phyloP scores from a whole-genome alignment of 2,329 filamentous ascomycete genomes.

The Pseudogymnoascus sp. region DNA sequence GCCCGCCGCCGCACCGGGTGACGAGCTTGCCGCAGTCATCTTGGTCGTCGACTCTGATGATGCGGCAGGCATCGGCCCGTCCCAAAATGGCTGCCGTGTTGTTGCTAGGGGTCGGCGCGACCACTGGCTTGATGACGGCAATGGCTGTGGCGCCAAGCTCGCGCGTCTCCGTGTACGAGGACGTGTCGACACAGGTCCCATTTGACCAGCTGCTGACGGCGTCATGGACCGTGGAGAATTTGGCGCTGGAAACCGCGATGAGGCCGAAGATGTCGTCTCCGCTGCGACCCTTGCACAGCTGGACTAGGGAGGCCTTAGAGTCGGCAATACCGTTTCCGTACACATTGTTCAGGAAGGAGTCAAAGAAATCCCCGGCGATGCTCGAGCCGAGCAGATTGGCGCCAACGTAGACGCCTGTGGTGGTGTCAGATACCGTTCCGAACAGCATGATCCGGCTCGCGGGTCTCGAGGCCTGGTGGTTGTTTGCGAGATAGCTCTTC shows the following conservation, averaged over 20 bases:
- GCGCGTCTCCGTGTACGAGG: not conserved
- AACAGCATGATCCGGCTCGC: not conserved
- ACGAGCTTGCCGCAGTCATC: conserved; percentile 15
- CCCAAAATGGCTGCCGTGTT: too few species aligned
- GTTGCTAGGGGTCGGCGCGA: not conserved
- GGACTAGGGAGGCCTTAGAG: not conserved
- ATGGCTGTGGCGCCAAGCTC: not conserved
- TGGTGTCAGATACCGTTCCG: not conserved
- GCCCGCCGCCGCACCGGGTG: conserved; percentile 19
- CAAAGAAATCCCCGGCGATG: not conserved
- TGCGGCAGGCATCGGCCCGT: too few species aligned
- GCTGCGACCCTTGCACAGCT: not conserved
- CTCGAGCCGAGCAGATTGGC: not conserved
- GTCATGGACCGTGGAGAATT: not conserved
- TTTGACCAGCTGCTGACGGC: not conserved
- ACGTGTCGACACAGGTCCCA: not conserved
- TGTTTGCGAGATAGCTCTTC: not conserved
- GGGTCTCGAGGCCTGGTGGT: not conserved
- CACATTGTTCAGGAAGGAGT: not conserved
- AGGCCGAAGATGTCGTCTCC: not conserved
- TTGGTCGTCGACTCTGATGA: too few species aligned
- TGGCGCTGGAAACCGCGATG: not conserved
- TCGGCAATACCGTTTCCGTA: not conserved
- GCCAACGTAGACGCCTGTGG: not conserved
- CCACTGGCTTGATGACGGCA: not conserved